Base-by-base conservation (phyloP, 306 rosid species). In the Cucumis cinereus region DNA sequence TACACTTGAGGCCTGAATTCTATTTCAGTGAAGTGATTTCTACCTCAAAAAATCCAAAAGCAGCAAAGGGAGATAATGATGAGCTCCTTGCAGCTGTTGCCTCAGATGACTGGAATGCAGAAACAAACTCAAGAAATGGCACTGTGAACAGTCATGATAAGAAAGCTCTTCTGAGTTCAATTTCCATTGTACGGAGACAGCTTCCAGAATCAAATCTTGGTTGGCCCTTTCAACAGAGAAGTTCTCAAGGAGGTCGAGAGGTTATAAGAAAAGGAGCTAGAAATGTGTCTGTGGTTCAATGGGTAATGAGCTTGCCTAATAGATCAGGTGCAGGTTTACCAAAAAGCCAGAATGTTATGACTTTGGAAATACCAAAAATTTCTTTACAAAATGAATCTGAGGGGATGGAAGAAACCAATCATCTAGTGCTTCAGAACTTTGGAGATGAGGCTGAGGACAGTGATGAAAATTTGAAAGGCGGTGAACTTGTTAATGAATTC, bases 241-340 rank as follows among this genome's bases (percentile, higher is more conserved):
- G n/a, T 67, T 86, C 88, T 67, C 52, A n/a, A 0, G 73, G 10
- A 41, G 28, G 50, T 36, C 72, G n/a, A 19, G 56, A 78, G 17
- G 60, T 77, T 79, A 24, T 77, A 82, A 75, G 84, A 69, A 75
- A 66, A 57, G 20, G 77, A 79, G 72, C 28, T 74, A 80, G 86
- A 90, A 85, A 85, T 49, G 49, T 87, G 62, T 88, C 98, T 30
- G 98, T 91, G 30, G 96, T 93, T 70, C 90, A 91, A 66, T 93
- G 98, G 98, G 96, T 80, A 5, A 86, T 93, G 96, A 86, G 73
- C 81, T 84, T 93, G 52, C 98, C 98, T 2, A 90, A 90, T 66
- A 91, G 94, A n/a, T 56, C 73, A 4, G 78, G 83, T 71, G 82
- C 81, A 57, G 77, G 77, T 75, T 64, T 67, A 50, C 67, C 78